A percentile compares a stretch with the other conserved stretches of the same genome.
Evolutionary conservation across 495 filamentous ascomycete genomes (phyloP).

Genomic region (Xylaria telfairii): DNA sequence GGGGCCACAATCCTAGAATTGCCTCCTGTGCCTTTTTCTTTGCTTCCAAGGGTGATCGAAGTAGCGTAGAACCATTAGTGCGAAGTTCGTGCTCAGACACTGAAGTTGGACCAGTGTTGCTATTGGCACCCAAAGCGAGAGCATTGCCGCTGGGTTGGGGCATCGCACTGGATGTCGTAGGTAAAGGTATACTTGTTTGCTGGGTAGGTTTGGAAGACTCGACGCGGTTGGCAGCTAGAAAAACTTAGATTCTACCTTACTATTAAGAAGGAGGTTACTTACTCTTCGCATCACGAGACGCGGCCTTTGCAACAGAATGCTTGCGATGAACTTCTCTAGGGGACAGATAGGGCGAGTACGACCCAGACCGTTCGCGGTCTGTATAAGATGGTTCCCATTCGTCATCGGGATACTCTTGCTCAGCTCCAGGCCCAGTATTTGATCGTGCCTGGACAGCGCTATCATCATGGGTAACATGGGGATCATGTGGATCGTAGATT

Average conservation of each 20-base stretch:
- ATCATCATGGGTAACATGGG: constrained; percentile 28
- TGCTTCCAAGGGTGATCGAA: constrained; percentile 51
- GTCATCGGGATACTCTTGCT: constrained; percentile 35
- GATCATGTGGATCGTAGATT: constrained; percentile 36
- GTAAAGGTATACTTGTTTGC: background rate
- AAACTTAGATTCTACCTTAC: constrained; percentile 26
- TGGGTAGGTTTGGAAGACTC: background rate
- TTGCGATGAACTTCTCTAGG: constrained; percentile 50
- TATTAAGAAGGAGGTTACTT: constrained; percentile 22
- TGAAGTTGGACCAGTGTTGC: background rate
- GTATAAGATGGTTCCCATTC: constrained; percentile 37
- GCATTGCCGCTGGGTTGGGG: background rate
- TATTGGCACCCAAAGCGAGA: background rate
- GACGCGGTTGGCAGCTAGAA: constrained; percentile 17
- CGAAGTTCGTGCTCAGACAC: background rate
- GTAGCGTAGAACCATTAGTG: constrained; percentile 2
- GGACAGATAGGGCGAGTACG: constrained; percentile 60
- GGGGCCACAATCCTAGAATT: constrained; percentile 65
- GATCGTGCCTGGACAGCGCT: constrained; percentile 27
- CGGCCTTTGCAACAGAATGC: constrained; percentile 33
- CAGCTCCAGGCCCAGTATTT: constrained; percentile 27
- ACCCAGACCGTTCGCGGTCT: constrained; percentile 53
- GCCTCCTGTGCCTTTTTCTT: constrained; percentile 73
- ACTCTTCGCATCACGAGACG: constrained; percentile 30
- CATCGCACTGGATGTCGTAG: background rate